Evolutionary conservation across 495 filamentous ascomycete species (phyloP).

Genomic region (Hyaloscypha bicolor): DNA sequence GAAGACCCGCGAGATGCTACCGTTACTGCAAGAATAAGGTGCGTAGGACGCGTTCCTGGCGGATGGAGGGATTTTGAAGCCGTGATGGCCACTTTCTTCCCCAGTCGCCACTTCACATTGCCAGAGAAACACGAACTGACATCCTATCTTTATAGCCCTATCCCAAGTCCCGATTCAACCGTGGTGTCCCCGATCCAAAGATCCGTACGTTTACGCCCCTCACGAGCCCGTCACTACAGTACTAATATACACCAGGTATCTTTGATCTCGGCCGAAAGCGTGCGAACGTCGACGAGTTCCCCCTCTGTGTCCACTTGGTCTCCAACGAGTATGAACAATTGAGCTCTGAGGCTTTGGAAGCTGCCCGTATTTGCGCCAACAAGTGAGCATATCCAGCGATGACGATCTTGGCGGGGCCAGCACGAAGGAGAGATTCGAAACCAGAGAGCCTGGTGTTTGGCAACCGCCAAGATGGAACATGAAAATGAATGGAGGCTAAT

Average conservation of each 20-base stretch:
- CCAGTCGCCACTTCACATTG: conserved; percentile 10
- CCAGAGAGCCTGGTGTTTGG: background rate
- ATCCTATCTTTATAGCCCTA: conserved; percentile 66
- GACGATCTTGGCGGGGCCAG: background rate
- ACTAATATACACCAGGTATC: conserved; percentile 55
- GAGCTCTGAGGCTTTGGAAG: conserved; percentile 97
- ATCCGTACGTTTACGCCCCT: conserved; percentile 46
- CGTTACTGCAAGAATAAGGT: conserved; percentile 99
- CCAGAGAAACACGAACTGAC: conserved; percentile 13
- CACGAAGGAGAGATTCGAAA: background rate
- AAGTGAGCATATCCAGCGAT: conserved; percentile 59
- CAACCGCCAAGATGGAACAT: background rate
- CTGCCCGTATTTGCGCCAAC: conserved; percentile 99
- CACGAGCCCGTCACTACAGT: background rate
- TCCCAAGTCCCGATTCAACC: conserved; percentile 99
- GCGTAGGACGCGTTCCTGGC: conserved; percentile 41
- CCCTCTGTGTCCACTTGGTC: conserved; percentile 95
- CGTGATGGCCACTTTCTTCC: background rate
- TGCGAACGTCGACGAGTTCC: conserved; percentile 98
- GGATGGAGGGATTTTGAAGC: conserved; percentile 7
- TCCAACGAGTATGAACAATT: conserved; percentile 99
- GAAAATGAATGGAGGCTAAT: conserved; percentile 16
- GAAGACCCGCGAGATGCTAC: conserved; percentile 98
- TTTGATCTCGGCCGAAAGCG: conserved; percentile 99
- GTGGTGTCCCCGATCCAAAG: conserved; percentile 99